Base-by-base conservation (phyloP, 768 basidiomycete species). In the Russula griseocarnosa region DNA sequence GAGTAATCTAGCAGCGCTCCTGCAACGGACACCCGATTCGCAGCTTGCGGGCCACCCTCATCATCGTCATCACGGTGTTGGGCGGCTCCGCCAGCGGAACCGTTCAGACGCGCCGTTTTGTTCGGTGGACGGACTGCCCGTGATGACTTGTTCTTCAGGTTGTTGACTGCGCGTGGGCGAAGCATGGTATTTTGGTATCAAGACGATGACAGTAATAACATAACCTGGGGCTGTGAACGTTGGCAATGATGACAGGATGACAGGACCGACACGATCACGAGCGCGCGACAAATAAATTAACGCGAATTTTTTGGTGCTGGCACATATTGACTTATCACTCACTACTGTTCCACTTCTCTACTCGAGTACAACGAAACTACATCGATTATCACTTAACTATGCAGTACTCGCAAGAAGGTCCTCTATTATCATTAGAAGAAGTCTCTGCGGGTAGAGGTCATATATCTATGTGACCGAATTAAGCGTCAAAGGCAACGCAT, bases 1-100 rank as follows among this genome's bases (percentile, higher is more conserved):
- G 73, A 68, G 70, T 76, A 79, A 69, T 76, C 75, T 0, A 76
- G n/a, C 38, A 76, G 57, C 13, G 71, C 72, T n/a, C 67, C 59
- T 13, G 71, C 69, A 8, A 73, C 62, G 2, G 58, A 58, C 18
- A 13, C 14, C 38, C 38, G 38, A 40, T 2, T 40, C 5, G 55
- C 28, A 22, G 24, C 64, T 28, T 9, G 11, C 10, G 22, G 5
- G 11, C 30, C 36, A 36, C n/a, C n/a, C n/a, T n/a, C n/a, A n/a
- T n/a, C n/a, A n/a, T n/a, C n/a, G n/a, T 18, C 6, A 40, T 16
- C 3, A 16, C 7, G 24, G 24, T 20, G 30, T 40, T 26, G 34
- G 20, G 22, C 38, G 5, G 38, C 26, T 44, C 24, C 49, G 16
- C 55, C 22, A 6, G 49, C 49, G 18, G 46, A 26, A 5, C 44